Evolutionary conservation across 345 rosid species (phyloP).

Genomic region (Lepidium sativum): DNA sequence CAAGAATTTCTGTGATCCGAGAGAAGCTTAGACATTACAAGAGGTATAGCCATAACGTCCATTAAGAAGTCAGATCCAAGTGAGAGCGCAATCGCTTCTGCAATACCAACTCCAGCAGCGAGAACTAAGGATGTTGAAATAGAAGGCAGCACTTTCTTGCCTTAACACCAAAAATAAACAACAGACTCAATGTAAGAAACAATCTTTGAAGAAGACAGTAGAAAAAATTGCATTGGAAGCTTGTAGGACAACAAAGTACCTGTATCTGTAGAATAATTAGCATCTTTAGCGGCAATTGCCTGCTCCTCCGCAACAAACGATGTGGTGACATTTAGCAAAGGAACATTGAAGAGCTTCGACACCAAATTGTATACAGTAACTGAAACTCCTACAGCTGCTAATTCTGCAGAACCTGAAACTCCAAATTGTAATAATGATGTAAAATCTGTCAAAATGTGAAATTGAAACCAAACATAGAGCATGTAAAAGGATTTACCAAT

Average conservation of each 20-base stretch:
- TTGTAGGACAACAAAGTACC: constrained; percentile 3
- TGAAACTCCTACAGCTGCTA: constrained; percentile 91
- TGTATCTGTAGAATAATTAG: constrained; percentile 3
- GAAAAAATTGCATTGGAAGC: background rate
- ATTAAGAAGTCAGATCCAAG: constrained; percentile 68
- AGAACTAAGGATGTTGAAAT: constrained; percentile 72
- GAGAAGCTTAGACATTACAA: constrained; percentile 48
- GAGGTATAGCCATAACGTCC: constrained; percentile 92
- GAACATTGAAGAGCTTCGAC: constrained; percentile 80
- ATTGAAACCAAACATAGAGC: background rate
- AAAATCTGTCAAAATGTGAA: background rate
- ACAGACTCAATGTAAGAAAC: background rate
- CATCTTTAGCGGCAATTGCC: constrained; percentile 29
- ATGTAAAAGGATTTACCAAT: constrained; percentile 38
- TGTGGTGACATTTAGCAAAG: constrained; percentile 76
- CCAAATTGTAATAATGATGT: background rate
- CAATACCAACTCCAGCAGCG: constrained; percentile 74
- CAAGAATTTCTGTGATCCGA: background rate
- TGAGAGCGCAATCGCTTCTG: constrained; percentile 67
- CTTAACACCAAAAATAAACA: background rate
- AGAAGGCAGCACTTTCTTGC: constrained; percentile 59
- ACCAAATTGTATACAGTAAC: constrained; percentile 78
- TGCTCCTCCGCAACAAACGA: constrained; percentile 97
- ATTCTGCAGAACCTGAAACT: constrained; percentile 61
- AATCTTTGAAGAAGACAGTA: background rate